These are phyloP conservation scores for Alliaria petiolata DNA, from an alignment of 345 rosid genomes.

Conservation along the genomic window DNA sequence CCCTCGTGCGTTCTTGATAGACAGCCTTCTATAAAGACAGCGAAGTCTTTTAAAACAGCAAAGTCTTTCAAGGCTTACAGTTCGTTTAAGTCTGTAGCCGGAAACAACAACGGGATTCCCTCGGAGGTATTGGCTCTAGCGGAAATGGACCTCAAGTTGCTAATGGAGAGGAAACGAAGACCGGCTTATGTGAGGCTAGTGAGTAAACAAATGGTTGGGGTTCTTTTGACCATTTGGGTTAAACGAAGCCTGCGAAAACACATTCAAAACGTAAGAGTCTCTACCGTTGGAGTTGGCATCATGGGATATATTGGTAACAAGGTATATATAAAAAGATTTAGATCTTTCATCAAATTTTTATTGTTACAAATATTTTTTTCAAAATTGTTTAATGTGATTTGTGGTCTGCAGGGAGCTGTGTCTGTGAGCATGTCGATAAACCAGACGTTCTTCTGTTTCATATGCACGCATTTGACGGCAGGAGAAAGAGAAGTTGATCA, in stretches of 20 bases:
- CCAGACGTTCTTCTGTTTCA: constrained; percentile 83
- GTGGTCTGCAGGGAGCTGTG: constrained; percentile 71
- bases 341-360: neutral
- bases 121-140: constrained; percentile 42
- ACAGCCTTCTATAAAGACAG: constrained; percentile 55
- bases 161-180: constrained; percentile 68
- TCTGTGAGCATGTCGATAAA: constrained; percentile 93
- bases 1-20: constrained; percentile 52
- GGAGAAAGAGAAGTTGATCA: constrained; percentile 95
- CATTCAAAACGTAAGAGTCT: constrained; percentile 76
- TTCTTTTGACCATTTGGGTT: constrained; percentile 86
- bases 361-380: neutral
- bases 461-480: constrained; percentile 78
- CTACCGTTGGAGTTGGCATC: constrained; percentile 89
- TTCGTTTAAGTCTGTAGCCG: constrained; percentile 59
- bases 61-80: constrained; percentile 53
- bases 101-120: constrained; percentile 43
- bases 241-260: constrained; percentile 75
- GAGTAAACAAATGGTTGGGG: constrained; percentile 96
- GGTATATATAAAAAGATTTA: constrained; percentile 35
- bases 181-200: constrained; percentile 75
- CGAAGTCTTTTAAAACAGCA: constrained; percentile 44
- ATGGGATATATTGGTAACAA: constrained; percentile 99
- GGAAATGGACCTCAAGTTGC: constrained; percentile 58
- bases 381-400: neutral